Conservation (phyloP, 495 filamentous ascomycete species). For the Daldinia bambusicola region DNA sequence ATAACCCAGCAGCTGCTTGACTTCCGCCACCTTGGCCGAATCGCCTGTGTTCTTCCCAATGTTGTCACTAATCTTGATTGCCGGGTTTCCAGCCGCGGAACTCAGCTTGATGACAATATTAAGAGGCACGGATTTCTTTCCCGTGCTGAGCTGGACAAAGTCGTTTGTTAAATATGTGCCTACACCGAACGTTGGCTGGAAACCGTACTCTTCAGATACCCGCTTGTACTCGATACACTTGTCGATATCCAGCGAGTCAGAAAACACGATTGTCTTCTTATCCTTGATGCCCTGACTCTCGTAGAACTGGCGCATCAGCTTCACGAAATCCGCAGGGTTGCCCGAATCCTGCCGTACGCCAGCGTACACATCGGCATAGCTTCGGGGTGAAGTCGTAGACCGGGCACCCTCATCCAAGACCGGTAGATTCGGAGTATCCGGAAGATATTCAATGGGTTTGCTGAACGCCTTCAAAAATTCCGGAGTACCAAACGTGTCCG, state of each 20-base stretch:
- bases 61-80: slow-evolving; percentile 97
- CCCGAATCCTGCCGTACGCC: slow-evolving; percentile 96
- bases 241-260: slow-evolving; percentile 91
- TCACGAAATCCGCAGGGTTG: slow-evolving; percentile 83
- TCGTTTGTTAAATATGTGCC: slow-evolving; percentile 98
- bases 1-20: slow-evolving; percentile 88
- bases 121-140: slow-evolving; percentile 87
- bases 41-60: slow-evolving; percentile 96
- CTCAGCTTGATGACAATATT: slow-evolving; percentile 98
- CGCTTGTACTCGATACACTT: slow-evolving; percentile 89
- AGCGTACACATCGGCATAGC: slow-evolving; percentile 86
- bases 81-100: slow-evolving; percentile 80
- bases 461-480: slow-evolving; percentile 87
- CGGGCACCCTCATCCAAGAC: slow-evolving; percentile 24
- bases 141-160: slow-evolving; percentile 71
- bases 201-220: slow-evolving; percentile 79
- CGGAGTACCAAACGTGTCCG: slow-evolving; percentile 97
- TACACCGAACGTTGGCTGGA: slow-evolving; percentile 87
- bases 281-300: slow-evolving; percentile 76
- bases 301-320: slow-evolving; percentile 88
- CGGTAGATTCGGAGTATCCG: slow-evolving; percentile 29
- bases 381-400: slow-evolving; percentile 46
- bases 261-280: slow-evolving; percentile 95
- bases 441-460: slow-evolving; percentile 60
- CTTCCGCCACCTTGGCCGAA: slow-evolving; percentile 75